Evolutionary conservation across 2,329 filamentous ascomycete genomes (phyloP).

Genomic region (Curvularia sp.): DNA sequence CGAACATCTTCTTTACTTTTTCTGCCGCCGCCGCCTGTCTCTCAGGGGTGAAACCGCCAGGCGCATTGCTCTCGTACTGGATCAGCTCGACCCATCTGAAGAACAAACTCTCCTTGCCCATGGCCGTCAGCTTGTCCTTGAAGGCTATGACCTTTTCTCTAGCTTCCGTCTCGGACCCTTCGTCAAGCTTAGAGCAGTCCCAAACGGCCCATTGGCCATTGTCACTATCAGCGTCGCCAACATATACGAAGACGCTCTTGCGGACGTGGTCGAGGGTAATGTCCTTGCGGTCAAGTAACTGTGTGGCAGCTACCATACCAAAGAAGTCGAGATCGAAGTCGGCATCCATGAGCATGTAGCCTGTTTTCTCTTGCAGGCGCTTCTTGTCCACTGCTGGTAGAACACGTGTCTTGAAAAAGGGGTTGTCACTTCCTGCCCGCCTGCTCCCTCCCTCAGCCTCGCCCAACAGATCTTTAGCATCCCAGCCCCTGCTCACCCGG

Average conservation of each 20-base stretch:
- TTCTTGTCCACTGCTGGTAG: conserved; percentile 72
- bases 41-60: conserved; percentile 78
- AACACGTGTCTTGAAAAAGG: conserved; percentile 68
- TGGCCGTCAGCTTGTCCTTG: conserved; percentile 73
- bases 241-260: conserved; percentile 64
- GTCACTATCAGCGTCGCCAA: conserved; percentile 33
- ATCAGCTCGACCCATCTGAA: conserved; percentile 93
- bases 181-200: conserved; percentile 63
- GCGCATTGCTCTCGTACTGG: conserved; percentile 81
- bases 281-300: conserved; percentile 70
- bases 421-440: conserved; percentile 61
- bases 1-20: conserved; percentile 78
- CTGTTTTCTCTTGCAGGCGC: conserved; percentile 78
- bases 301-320: conserved; percentile 77
- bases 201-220: conserved; percentile 75
- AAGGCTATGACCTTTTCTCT: conserved; percentile 80
- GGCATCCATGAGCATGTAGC: conserved; percentile 83
- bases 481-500: conserved; percentile 77
- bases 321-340: conserved; percentile 90
- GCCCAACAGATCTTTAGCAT: conserved; percentile 63
- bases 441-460: conserved; percentile 52
- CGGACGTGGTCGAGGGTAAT: conserved; percentile 71
- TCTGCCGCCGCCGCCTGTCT: conserved; percentile 74
- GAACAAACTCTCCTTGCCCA: conserved; percentile 89
- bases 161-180: conserved; percentile 65